Evolutionary conservation across 139 green algal species (phyloP), one percentile per base, ranked within the genome.

Genomic region (Chlorella sp.): DNA sequence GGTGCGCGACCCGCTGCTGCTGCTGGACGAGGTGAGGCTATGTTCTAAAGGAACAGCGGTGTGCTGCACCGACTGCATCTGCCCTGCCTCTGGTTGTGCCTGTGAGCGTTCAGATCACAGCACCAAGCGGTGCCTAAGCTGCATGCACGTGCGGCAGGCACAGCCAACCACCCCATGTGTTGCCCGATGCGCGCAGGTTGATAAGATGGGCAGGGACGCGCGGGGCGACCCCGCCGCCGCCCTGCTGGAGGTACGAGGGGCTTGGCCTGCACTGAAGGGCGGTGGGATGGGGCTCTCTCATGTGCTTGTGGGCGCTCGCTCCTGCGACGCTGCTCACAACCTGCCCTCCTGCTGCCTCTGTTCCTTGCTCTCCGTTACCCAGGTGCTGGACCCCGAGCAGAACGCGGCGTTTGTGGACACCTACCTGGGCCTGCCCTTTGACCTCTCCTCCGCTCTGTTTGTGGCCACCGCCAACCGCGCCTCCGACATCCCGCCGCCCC

Each of bases 361-460:
- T 32, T 30, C 47, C 73, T 67, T 6, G 13, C n/a, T 26, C 26
- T 38, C 3, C 44, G 6, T 6, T 9, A 6, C 44, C 9, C 76
- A 82, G 76, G 88, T 99, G 80, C 89, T 99, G 51, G 97, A 99
- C 90, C 97, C 97, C 7, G 97, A 99, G 91, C 97, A 99, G 91
- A 99, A 99, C 87, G 67, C 74, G 13, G 86, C 85, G n/a, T 99
- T 99, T 86, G 56, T 98, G 63, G 97, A 99, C 93, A 95, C 98
- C 87, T 99, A 99, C 89, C 87, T 99, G 68, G 96, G 98, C 87
- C 93, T 99, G 34, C 76, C 81, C 62, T 80, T 99, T 26, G 97
- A 99, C 85, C 92, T 99, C 3, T 96, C 90, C 78, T 57, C 70
- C 21, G 55, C 98, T 95, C 62, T 91, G 23, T 91, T 91, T 79